Base-by-base conservation (phyloP, 495 filamentous ascomycete species). In the Jackrogersella multiformis region DNA sequence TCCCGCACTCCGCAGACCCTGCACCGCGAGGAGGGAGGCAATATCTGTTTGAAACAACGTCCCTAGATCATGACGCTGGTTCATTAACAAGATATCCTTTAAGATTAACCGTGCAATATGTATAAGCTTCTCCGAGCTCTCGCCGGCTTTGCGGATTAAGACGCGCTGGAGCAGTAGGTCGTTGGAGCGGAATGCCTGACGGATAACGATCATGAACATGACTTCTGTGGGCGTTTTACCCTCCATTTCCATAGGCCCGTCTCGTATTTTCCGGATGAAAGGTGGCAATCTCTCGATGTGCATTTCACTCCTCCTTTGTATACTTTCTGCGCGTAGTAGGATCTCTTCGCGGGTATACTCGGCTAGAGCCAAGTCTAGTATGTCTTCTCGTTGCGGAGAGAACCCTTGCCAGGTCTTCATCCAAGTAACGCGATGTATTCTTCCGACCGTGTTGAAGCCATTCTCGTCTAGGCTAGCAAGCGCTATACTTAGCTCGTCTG, bases 121-220 rank as follows among this genome's bases (percentile, higher is more conserved):
- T 10, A 78, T 73, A 2, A 84, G 72, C 54, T 78, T 73, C 7
- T 77, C 71, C 0, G 71, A 52, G 18, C 70, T 74, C 5, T 74
- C 78, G 3, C 72, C 70, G 0, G 73, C 66, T 49, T 80, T 79
- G 23, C 77, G 77, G 5, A 77, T 77, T 23, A 84, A 68, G 0
- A 84, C 75, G 12, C 77, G 68, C 32, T 84, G 78, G 6, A 83
- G 72, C 20, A 83, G 75, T 34, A 84, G 77, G 15, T 81, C 74
- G 52, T 82, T 82, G 26, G 79, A 77, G 0, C 79, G 74, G 53
- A 81, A 80, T 12, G 75, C 73, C 2, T 81, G 69, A 26, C 76
- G 77, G 1, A 77, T 71, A 4, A 75, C 62, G 3, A 74, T 75
- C 61, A 61, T 69, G 8, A 64, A 64, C 5, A 78, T 53, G 57